These are phyloP conservation scores for Halophytophthora batemanensis DNA, from an alignment of 352 stramenopile genomes.

Conservation along the genomic window DNA sequence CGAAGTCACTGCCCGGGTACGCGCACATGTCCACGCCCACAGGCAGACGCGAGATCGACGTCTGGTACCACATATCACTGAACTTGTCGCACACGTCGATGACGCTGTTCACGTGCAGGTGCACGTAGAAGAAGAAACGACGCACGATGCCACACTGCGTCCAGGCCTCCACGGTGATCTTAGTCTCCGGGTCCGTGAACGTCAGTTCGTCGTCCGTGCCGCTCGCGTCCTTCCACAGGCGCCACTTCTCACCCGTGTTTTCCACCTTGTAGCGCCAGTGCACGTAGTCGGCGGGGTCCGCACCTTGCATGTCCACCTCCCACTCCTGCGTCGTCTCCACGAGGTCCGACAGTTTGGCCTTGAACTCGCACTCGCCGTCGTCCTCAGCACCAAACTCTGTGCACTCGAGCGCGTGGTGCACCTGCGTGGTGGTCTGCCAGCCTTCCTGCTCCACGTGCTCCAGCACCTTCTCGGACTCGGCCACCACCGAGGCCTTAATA, in stretches of 20 bases:
- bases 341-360: constrained; percentile 31
- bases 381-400: constrained; percentile 30
- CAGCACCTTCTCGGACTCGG: constrained; percentile 36
- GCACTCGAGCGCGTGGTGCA: constrained; percentile 60
- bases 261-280: constrained; percentile 65
- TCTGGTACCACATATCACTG: constrained; percentile 71
- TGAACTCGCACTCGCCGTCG: constrained; percentile 31
- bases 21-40: constrained; percentile 38
- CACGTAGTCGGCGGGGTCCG: constrained; percentile 35
- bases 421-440: constrained; percentile 54
- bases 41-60: constrained; percentile 27
- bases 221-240: constrained; percentile 35
- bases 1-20: constrained; percentile 59
- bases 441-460: constrained; percentile 26
- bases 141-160: constrained; percentile 49
- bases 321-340: constrained; percentile 29
- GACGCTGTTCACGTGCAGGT: constrained; percentile 45
- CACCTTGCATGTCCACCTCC: constrained; percentile 9
- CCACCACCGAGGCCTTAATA: constrained; percentile 27
- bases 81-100: constrained; percentile 53
- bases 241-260: constrained; percentile 32
- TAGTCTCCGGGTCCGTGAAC: constrained; percentile 40
- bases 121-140: constrained; percentile 44
- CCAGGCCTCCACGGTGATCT: constrained; percentile 58
- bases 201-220: constrained; percentile 24